Base-by-base conservation (phyloP, 2,329 filamentous ascomycete genomes). In the Phaeomoniella chlamydospora region DNA sequence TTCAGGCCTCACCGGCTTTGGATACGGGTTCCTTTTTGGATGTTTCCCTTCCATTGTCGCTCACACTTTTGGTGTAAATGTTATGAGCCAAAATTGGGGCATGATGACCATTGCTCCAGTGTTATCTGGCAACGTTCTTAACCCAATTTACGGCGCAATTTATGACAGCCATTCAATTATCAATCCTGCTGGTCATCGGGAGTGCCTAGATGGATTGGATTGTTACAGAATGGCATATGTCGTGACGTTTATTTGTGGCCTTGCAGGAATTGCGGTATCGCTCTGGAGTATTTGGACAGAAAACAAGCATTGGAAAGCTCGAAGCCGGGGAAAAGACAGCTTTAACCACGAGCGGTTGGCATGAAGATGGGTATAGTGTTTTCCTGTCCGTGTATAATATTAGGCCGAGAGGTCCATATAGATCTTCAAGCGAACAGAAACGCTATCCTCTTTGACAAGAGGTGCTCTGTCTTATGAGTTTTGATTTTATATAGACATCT, bases 1-100 rank as follows among this genome's bases (percentile, higher is more conserved):
- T 13, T 94, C 87, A 0, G 73, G 77, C 1, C 68, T 93, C 15
- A 93, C 82, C 0, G 90, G 90, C 0, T 64, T 96, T 1, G 87
- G 77, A 2, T 98, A 98, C 54, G 90, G 90, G 2, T 84, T 93
- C 44, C 68, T 96, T 0, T 96, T 96, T 46, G 90, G 90, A 19
- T 87, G 94, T 14, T 94, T 83, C 56, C 90, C 90, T 0, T 87
- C 86, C 10, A 75, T 96, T 13, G 73, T 83, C 6, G 85, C 87
- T 4, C 87, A 96, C 53, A 79, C 80, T 0, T 98, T 98, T 54
- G 90, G 90, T 5, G 80, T 94, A 16, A 72, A 79, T 41, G 88
- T 87, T 2, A 67, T 98, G 33, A 86, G 80, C 37, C 84, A 94
- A 52, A 98, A 96, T 51, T 98, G 90, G 88, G 90, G 90, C 11